A percentile compares a stretch with the other conserved stretches of the same genome.
Conservation (phyloP, 495 filamentous ascomycete species). For the Tuber microsphaerosporum region DNA sequence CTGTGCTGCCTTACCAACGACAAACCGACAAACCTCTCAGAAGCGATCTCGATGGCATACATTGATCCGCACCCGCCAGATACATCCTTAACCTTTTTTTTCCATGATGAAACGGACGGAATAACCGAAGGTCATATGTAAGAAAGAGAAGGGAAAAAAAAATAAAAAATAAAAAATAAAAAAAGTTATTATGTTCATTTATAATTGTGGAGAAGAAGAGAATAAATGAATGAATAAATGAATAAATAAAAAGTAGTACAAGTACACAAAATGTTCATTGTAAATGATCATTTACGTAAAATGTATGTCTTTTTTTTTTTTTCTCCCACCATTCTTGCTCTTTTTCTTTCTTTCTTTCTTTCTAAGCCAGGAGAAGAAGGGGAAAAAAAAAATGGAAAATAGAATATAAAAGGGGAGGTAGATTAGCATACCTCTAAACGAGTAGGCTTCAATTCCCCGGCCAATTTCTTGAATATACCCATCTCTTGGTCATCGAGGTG, state of each 20-base stretch:
- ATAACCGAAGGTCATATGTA: not conserved
- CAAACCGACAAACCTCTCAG: constrained; percentile 57
- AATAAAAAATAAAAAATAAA: too few relatives aligned
- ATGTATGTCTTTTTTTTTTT: not conserved
- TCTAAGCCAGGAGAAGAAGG: not conserved
- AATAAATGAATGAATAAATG: not conserved
- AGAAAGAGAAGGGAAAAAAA: not conserved
- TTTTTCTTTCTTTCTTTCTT: not conserved
- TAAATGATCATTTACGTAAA: constrained; percentile 31
- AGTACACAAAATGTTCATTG: too few relatives aligned
- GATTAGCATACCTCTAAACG: constrained; percentile 47
- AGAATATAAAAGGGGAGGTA: constrained; percentile 7
- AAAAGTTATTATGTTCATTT: not conserved
- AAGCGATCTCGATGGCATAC: constrained; percentile 66
- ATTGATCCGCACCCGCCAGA: constrained; percentile 73
- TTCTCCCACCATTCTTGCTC: not conserved
- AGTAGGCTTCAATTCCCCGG: constrained; percentile 44
- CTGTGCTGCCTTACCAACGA: constrained; percentile 65
- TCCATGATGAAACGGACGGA: not conserved
- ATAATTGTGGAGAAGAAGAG: too few relatives aligned
- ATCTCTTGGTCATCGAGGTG: constrained; percentile 49
- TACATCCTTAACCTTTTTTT: constrained; percentile 60
- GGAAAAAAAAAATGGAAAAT: constrained; percentile 6
- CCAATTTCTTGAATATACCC: constrained; percentile 48
- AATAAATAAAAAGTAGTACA: not conserved